phyloP scores from a whole-genome alignment of 768 basidiomycete genomes.

The Pleurotus sapidus region DNA sequence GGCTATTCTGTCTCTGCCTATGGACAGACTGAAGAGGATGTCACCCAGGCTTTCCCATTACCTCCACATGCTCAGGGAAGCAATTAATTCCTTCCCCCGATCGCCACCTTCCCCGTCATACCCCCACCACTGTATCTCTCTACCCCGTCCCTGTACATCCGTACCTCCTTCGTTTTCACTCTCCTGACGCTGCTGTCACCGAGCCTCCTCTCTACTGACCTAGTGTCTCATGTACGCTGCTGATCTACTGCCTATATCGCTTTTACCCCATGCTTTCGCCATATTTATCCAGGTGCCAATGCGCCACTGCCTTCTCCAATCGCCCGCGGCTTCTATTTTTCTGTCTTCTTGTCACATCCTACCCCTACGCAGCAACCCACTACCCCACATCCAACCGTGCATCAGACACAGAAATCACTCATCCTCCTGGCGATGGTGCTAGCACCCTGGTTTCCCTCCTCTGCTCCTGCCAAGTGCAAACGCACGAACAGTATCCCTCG shows the following conservation, averaged over 20 bases:
- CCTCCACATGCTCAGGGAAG: not conserved
- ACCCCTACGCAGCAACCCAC: not conserved
- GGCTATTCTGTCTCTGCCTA: conserved; percentile 1
- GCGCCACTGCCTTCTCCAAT: conserved; percentile 1
- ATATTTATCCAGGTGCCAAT: conserved; percentile 7
- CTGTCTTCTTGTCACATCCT: not conserved
- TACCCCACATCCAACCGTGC: not conserved
- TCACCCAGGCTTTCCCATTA: conserved; percentile 3
- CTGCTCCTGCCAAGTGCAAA: not conserved
- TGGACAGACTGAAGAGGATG: conserved; percentile 2
- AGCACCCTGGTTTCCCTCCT: not conserved
- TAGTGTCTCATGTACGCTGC: conserved; percentile 2
- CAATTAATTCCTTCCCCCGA: not conserved
- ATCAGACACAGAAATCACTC: not conserved
- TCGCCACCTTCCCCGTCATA: not conserved
- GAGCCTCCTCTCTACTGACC: not conserved
- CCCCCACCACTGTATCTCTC: not conserved
- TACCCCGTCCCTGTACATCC: not conserved
- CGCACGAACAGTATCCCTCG: not conserved
- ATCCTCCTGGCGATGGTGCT: conserved; percentile 9
- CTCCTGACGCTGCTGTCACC: not conserved
- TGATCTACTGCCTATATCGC: not conserved
- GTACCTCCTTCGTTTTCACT: not conserved
- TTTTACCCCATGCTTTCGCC: not conserved
- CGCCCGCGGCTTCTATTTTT: not conserved